Conservation (phyloP, 495 filamentous ascomycete species). For the Annulohypoxylon nitens region DNA sequence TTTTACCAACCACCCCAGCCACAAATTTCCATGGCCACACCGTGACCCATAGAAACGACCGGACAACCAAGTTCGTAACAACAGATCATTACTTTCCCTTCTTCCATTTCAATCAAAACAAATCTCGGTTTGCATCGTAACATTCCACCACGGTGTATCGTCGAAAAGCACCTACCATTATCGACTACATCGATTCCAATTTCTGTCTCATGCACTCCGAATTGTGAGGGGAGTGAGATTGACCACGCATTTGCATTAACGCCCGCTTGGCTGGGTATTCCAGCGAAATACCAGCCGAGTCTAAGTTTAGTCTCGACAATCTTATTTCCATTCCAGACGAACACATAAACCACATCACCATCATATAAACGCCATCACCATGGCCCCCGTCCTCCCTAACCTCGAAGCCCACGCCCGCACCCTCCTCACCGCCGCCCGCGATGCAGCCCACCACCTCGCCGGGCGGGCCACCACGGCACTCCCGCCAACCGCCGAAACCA, state of each 20-base stretch:
- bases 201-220: constrained; percentile 22
- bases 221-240: constrained; percentile 25
- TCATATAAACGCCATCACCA: constrained; percentile 25
- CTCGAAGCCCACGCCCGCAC: constrained; percentile 48
- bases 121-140: constrained; percentile 26
- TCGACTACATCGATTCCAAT: constrained; percentile 20
- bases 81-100: constrained; percentile 6
- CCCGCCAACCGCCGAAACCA: constrained; percentile 9
- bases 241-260: constrained; percentile 6
- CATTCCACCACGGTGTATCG: constrained; percentile 27
- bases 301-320: constrained; percentile 8
- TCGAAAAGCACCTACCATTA: constrained; percentile 17
- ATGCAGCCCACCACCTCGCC: constrained; percentile 32
- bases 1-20: constrained; percentile 42
- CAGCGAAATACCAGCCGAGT: constrained; percentile 42
- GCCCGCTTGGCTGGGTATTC: constrained; percentile 47
- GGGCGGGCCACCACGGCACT: constrained; percentile 30
- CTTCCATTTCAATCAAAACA: constrained; percentile 4
- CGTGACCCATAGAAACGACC: constrained; percentile 44
- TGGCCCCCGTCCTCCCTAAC: constrained; percentile 47
- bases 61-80: constrained; percentile 39
- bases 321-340: constrained; percentile 20
- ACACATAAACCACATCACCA: background rate
- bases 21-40: constrained; percentile 38
- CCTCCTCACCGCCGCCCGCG: constrained; percentile 41